Evolutionary conservation across 441 rosid genomes (phyloP).

Genomic region (Viola pubescens): DNA sequence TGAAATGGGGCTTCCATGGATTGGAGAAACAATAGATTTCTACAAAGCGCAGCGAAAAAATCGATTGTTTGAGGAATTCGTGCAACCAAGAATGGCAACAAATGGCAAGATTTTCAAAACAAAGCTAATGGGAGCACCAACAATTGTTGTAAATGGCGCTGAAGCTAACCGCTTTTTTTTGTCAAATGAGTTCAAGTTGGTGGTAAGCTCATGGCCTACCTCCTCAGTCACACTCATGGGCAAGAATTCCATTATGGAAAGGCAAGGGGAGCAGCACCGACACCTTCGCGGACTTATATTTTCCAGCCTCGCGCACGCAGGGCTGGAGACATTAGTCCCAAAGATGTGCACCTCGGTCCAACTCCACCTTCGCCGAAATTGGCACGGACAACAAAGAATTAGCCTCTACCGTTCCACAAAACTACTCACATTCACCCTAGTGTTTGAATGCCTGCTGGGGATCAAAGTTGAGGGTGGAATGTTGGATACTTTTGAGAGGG

Average conservation of each 20-base stretch:
- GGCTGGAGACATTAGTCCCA: constrained; percentile 42
- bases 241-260: constrained; percentile 55
- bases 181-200: constrained; percentile 63
- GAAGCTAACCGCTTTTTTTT: constrained; percentile 53
- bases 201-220: constrained; percentile 71
- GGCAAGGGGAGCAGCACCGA: constrained; percentile 48
- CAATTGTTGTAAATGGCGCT: constrained; percentile 51
- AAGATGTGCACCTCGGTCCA: constrained; percentile 38
- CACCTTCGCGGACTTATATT: constrained; percentile 41
- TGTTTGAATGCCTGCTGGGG: constrained; percentile 58
- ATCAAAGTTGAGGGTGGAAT: constrained; percentile 40
- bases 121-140: constrained; percentile 59
- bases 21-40: constrained; percentile 65
- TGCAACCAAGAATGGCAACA: constrained; percentile 41
- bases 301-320: constrained; percentile 29
- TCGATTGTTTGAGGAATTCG: constrained; percentile 49
- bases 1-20: constrained; percentile 50
- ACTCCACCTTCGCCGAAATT: constrained; percentile 34
- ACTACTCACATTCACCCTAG: constrained; percentile 39
- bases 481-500: constrained; percentile 44
- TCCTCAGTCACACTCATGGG: constrained; percentile 71
- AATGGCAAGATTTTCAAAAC: constrained; percentile 61
- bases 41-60: constrained; percentile 53
- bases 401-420: constrained; percentile 46
- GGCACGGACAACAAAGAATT: constrained; percentile 36